phyloP scores from a whole-genome alignment of 495 filamentous ascomycete species.

The Amphirosellinia nigrospora region DNA sequence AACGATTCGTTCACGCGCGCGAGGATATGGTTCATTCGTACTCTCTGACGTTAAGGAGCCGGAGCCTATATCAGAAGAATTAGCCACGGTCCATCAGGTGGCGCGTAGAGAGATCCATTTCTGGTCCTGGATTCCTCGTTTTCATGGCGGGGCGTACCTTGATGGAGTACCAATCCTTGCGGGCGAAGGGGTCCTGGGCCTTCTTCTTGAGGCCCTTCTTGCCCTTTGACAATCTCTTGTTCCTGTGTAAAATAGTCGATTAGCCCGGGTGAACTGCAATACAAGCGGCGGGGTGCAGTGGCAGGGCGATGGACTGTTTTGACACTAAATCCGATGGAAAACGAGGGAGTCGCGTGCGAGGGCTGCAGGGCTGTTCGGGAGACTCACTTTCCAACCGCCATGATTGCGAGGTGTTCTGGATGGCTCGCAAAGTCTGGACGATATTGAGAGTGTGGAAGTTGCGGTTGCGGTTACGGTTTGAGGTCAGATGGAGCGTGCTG shows the following conservation, averaged over 20 bases:
- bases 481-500: conserved; percentile 36
- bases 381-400: conserved; percentile 92
- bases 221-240: conserved; percentile 99
- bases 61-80: conserved; percentile 68
- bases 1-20: conserved; percentile 17
- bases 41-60: conserved; percentile 94
- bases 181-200: conserved; percentile 92
- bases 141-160: conserved; percentile 66
- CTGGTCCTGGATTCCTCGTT: neutral
- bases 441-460: conserved; percentile 33
- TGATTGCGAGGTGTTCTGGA: conserved; percentile 64
- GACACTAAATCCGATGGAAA: conserved; percentile 27
- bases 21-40: conserved; percentile 60
- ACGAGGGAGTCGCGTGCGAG: conserved; percentile 25
- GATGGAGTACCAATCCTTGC: conserved; percentile 98
- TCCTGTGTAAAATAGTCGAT: conserved; percentile 72
- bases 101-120: conserved; percentile 5
- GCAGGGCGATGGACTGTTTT: conserved; percentile 27
- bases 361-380: conserved; percentile 32
- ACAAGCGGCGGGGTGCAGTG: conserved; percentile 28
- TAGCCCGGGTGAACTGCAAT: conserved; percentile 43
- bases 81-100: neutral
- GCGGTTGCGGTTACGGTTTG: conserved; percentile 36
- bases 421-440: conserved; percentile 42
- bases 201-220: conserved; percentile 99